Conservation (phyloP, 345 rosid genomes). For the Citrus sp. region DNA sequence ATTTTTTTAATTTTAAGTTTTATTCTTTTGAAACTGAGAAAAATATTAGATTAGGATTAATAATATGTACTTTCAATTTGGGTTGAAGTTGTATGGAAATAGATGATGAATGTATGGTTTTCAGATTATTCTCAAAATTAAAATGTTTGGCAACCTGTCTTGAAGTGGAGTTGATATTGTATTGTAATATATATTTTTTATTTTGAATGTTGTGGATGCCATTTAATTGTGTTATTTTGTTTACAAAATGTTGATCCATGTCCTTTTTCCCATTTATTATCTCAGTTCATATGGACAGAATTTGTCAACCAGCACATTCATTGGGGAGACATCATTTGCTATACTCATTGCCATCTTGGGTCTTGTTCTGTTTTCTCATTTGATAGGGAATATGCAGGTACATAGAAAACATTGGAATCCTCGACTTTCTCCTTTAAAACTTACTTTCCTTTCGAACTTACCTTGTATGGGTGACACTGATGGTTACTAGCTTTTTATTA, state of each 20-base stretch:
- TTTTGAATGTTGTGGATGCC: not conserved
- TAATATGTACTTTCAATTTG: too few relatives aligned
- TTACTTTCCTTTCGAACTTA: not conserved
- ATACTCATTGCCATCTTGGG: conserved; percentile 80
- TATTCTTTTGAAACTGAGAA: too few relatives aligned
- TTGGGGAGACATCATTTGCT: conserved; percentile 87
- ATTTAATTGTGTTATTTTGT: conserved; percentile 1
- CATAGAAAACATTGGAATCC: not conserved
- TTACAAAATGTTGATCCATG: conserved; percentile 10
- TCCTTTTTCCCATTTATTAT: conserved; percentile 22
- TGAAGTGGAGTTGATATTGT: not conserved
- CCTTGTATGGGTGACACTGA: not conserved
- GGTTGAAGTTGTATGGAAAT: too few relatives aligned
- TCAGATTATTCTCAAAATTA: not conserved
- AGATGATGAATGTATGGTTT: not conserved
- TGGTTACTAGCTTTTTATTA: not conserved
- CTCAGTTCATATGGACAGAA: conserved; percentile 91
- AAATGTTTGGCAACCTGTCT: not conserved
- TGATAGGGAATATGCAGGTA: conserved; percentile 99
- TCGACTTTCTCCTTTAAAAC: not conserved
- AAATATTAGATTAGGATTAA: too few relatives aligned
- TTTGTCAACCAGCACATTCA: conserved; percentile 71
- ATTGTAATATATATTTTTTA: not conserved
- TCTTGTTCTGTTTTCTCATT: conserved; percentile 84
- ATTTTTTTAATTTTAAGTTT: not conserved